Base-by-base conservation (phyloP, 352 stramenopile species). In the Globisporangium echinulatum region DNA sequence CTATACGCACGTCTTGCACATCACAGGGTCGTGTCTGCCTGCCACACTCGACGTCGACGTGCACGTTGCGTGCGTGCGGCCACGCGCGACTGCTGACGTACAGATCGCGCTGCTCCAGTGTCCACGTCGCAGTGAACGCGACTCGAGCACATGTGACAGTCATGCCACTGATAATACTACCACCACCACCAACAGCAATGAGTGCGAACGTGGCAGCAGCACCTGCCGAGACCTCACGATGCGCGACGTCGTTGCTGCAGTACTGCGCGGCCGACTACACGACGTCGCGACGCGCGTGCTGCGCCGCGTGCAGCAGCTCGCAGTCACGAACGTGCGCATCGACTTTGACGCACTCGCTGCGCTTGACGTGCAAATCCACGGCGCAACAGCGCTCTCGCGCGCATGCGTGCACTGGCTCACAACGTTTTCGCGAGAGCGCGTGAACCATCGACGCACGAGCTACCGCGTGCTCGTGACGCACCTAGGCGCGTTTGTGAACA, bases 21-120 rank as follows among this genome's bases (percentile, higher is more conserved):
- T 52, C 19, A 13, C 13, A 13, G 40, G 40, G 7, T 44, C 40
- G 40, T 44, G 55, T 15, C 36, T 19, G 38, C 55, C 55, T 5
- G 46, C 55, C 2, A 37, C 15, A 39, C 7, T 61, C 44, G 48
- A 47, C 17, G 55, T 61, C 8, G 46, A 48, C 17, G 38, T 61
- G 55, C 8, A 15, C 7, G 1, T 61, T n/a, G 46, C 15, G 11
- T 36, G 7, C 6, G n/a, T 39, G 10, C n/a, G 25, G 17, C 36
- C 49, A 7, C 44, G 19, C 15, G 37, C 47, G 17, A 49, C 46
- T 14, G 13, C 43, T 2, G 11, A 6, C 10, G 11, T 17, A 38
- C 13, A 3, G 8, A 3, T 49, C 10, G 7, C n/a, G 6, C 36
- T 58, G 52, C 39, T 58, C 36, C 14, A 58, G 42, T 58, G 52